These are phyloP conservation scores for Penicillium vulpinum DNA, from an alignment of 2,329 filamentous ascomycete genomes.

Conservation along the genomic window DNA sequence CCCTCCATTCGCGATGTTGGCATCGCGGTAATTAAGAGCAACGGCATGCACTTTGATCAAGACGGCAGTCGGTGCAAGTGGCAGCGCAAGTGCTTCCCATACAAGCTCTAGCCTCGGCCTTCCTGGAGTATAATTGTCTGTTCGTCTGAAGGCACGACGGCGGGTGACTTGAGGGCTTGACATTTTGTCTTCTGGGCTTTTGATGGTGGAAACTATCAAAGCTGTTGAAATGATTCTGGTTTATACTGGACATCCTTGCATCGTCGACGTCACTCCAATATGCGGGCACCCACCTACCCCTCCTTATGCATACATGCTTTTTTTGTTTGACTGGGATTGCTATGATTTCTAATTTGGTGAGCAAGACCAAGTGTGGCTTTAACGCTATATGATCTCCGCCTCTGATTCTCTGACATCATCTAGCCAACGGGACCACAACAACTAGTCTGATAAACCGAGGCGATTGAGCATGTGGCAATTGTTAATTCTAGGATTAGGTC, in stretches of 20 bases:
- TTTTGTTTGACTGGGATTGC: no score
- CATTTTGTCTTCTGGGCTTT: not conserved
- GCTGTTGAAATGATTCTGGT: not conserved
- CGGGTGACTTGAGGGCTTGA: not conserved
- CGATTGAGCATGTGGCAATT: not conserved
- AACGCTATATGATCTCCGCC: no score
- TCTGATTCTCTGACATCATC: no score
- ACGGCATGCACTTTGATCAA: slow-evolving; percentile 27
- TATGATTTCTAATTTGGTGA: not conserved
- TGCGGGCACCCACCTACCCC: not conserved
- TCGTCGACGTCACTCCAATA: not conserved
- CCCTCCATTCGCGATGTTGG: slow-evolving; percentile 29
- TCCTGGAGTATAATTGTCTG: slow-evolving; percentile 34
- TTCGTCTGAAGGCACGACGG: slow-evolving; percentile 35
- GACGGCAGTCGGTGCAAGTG: slow-evolving; percentile 32
- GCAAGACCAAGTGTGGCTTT: not conserved
- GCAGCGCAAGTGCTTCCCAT: slow-evolving; percentile 33
- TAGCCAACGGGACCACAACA: not conserved
- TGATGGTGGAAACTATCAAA: not conserved
- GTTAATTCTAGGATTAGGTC: not conserved
- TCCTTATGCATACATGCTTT: not conserved
- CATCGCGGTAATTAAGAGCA: slow-evolving; percentile 27
- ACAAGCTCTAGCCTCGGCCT: slow-evolving; percentile 38
- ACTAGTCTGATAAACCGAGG: not conserved
- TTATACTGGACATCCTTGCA: not conserved